These are phyloP conservation scores for Terfezia claveryi DNA, from an alignment of 495 filamentous ascomycete genomes.

Conservation along the genomic window DNA sequence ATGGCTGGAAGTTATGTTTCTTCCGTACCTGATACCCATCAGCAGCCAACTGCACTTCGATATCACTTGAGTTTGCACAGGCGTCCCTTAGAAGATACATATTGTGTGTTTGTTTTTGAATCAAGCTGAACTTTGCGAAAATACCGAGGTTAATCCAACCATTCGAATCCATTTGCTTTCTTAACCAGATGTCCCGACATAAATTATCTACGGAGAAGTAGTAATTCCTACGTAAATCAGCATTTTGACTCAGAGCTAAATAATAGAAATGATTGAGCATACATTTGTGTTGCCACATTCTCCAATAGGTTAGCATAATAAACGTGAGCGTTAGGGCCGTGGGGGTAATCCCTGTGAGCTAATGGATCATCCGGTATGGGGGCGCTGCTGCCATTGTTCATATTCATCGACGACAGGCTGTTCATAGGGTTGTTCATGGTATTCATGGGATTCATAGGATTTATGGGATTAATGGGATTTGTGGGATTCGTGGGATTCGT, in stretches of 20 bases:
- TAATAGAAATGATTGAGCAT: too few relatives aligned
- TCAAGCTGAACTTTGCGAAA: constrained; percentile 64
- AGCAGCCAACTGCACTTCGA: constrained; percentile 46
- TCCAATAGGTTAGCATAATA: too few relatives aligned
- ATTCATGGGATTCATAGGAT: too few relatives aligned
- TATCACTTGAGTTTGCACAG: constrained; percentile 41
- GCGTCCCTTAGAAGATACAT: constrained; percentile 50
- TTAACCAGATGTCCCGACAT: constrained; percentile 78
- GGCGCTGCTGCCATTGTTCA: too few relatives aligned
- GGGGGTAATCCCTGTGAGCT: too few relatives aligned
- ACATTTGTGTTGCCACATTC: too few relatives aligned
- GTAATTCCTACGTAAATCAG: constrained; percentile 36
- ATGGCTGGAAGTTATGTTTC: constrained; percentile 56
- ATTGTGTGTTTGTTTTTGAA: constrained; percentile 52
- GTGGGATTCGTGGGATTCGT: too few relatives aligned
- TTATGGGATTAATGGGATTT: too few relatives aligned
- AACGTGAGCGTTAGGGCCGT: too few relatives aligned
- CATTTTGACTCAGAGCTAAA: background rate
- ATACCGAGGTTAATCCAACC: constrained; percentile 66
- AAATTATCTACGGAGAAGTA: constrained; percentile 95
- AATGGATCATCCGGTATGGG: too few relatives aligned
- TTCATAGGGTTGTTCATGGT: too few relatives aligned
- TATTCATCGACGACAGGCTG: too few relatives aligned
- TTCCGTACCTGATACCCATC: constrained; percentile 64
- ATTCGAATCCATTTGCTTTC: constrained; percentile 80